These are phyloP conservation scores for Penicillium brasilianum DNA, from an alignment of 2,329 filamentous ascomycete genomes.

Conservation along the genomic window DNA sequence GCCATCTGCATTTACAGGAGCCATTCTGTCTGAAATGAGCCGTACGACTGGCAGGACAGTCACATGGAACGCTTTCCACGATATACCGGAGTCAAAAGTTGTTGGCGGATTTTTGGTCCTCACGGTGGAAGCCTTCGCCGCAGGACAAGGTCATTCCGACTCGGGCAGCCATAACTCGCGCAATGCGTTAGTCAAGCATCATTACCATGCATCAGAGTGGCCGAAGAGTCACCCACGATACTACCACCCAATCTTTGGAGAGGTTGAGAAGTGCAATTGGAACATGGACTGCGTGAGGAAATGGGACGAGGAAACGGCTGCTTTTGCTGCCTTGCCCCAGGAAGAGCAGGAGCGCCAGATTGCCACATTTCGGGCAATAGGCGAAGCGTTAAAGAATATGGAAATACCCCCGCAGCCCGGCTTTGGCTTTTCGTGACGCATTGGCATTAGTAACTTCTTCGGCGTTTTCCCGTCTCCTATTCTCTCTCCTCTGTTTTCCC, in stretches of 20 bases:
- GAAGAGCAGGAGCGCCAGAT: background rate
- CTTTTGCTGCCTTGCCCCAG: slow-evolving; percentile 54
- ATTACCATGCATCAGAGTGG: slow-evolving; percentile 77
- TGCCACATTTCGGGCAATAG: background rate
- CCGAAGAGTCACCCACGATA: slow-evolving; percentile 67
- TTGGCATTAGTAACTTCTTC: background rate
- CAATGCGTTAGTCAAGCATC: slow-evolving; percentile 71
- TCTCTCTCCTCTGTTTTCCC: background rate
- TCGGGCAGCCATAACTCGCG: background rate
- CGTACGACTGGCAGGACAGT: background rate
- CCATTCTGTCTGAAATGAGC: background rate
- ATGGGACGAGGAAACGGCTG: slow-evolving; percentile 69
- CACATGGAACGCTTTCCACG: slow-evolving; percentile 58
- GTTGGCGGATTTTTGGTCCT: slow-evolving; percentile 69
- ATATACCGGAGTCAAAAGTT: slow-evolving; percentile 68
- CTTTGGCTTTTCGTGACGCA: background rate
- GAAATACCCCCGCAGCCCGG: background rate
- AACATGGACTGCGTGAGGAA: slow-evolving; percentile 64
- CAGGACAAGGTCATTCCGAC: slow-evolving; percentile 62
- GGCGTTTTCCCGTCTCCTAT: background rate
- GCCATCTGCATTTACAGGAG: slow-evolving; percentile 52
- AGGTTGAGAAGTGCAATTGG: slow-evolving; percentile 75
- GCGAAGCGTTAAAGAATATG: background rate
- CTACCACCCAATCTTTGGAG: slow-evolving; percentile 70
- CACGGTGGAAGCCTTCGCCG: slow-evolving; percentile 73